phyloP scores from a whole-genome alignment of 2,329 filamentous ascomycete species.

The Mollisiaceae sp. region DNA sequence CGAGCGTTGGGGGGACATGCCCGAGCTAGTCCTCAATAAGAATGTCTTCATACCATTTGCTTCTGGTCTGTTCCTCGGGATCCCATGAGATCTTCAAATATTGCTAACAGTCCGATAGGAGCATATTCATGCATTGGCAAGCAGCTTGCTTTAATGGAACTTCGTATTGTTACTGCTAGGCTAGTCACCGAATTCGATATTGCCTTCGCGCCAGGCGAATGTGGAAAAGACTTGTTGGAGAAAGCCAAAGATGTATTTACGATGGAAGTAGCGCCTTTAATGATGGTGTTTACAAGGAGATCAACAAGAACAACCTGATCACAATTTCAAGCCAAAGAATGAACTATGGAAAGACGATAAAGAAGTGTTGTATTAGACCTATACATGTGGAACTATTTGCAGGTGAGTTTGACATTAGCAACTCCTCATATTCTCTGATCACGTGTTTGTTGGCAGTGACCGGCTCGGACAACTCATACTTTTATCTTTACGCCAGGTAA shows the following conservation, averaged over 20 bases:
- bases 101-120: constrained; percentile 19
- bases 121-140: constrained; percentile 20
- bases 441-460: no score
- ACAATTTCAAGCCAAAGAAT: neutral
- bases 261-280: neutral
- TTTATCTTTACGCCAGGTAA: no score
- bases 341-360: neutral
- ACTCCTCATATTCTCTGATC: no score
- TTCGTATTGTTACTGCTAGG: constrained; percentile 13
- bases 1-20: constrained; percentile 2
- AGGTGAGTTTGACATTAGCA: no score
- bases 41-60: constrained; percentile 9
- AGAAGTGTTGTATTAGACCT: neutral
- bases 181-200: constrained; percentile 17
- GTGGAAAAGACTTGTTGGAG: constrained; percentile 10
- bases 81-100: neutral
- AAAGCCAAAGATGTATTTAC: constrained; percentile 18
- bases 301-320: neutral
- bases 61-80: neutral
- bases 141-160: constrained; percentile 17
- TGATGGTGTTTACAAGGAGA: constrained; percentile 14
- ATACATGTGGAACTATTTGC: no score
- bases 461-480: no score
- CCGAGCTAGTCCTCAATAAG: constrained; percentile 9
- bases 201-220: constrained; percentile 16